Conservation (phyloP, 148 eudicot genomes). For the Pouteria glomerata region DNA sequence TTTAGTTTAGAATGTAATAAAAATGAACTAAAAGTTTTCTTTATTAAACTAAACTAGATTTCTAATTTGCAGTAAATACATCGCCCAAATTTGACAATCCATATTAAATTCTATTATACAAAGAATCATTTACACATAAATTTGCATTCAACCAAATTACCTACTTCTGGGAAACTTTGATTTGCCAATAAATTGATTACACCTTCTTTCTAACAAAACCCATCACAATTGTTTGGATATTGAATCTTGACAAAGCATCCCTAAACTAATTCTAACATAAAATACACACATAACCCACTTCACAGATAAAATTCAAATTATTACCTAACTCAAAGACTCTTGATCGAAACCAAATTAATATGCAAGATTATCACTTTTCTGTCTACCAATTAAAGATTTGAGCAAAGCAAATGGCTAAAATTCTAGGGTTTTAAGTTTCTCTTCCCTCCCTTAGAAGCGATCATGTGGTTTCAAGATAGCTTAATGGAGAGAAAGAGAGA, state of each 20-base stretch:
- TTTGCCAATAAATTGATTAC: not conserved
- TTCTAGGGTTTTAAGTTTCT: constrained; percentile 13
- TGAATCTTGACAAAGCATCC: not conserved
- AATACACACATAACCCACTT: not conserved
- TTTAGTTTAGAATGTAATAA: not conserved
- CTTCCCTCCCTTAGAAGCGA: not conserved
- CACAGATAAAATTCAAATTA: not conserved
- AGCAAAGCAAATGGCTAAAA: not conserved
- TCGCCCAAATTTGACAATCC: not conserved
- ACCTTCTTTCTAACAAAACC: not conserved
- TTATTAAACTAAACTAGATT: not conserved
- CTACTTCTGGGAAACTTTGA: not conserved
- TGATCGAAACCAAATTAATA: not conserved
- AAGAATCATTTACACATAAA: not conserved
- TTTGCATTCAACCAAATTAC: not conserved
- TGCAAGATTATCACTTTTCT: not conserved
- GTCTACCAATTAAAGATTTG: not conserved
- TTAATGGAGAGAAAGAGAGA: not conserved
- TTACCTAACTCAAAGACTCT: not conserved
- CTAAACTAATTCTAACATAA: not conserved
- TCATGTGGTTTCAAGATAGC: constrained; percentile 5
- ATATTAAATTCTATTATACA: not conserved
- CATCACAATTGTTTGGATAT: not conserved
- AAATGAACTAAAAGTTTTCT: too few relatives aligned
- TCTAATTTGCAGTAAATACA: not conserved